These are phyloP conservation scores for Takashimella koratensis DNA, from an alignment of 1,284 basidiomycete species.

Conservation along the genomic window DNA sequence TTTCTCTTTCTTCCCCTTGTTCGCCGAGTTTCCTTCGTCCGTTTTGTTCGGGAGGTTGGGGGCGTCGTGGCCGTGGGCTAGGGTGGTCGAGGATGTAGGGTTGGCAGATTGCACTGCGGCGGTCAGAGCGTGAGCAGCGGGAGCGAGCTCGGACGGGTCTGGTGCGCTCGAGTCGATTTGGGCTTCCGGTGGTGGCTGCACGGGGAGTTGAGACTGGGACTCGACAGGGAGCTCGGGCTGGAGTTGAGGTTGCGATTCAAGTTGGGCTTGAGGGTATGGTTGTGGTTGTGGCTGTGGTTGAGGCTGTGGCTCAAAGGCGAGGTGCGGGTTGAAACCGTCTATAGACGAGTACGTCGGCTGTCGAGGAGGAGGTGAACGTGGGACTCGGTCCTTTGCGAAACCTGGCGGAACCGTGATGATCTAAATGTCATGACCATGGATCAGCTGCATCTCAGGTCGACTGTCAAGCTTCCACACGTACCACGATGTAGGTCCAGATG, in stretches of 20 bases:
- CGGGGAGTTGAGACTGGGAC: not conserved
- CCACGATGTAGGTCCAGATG: conserved; percentile 67
- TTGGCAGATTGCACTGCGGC: not conserved
- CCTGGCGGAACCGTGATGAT: conserved; percentile 64
- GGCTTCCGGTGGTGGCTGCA: not conserved
- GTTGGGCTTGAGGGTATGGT: too few relatives aligned
- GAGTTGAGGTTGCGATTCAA: too few relatives aligned
- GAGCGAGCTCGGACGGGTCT: conserved; percentile 4
- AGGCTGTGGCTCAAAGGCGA: not conserved
- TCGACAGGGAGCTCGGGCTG: not conserved
- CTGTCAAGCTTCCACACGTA: conserved; percentile 31
- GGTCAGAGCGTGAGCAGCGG: not conserved
- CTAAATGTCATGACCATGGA: conserved; percentile 29
- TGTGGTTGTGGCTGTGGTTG: too few relatives aligned
- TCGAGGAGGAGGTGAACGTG: not conserved
- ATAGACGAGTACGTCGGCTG: not conserved
- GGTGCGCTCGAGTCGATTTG: not conserved
- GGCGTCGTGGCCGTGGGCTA: not conserved
- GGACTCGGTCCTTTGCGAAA: conserved; percentile 59
- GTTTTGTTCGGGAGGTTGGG: not conserved
- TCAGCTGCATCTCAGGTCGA: not conserved
- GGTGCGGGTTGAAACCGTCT: not conserved
- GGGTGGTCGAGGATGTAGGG: not conserved
- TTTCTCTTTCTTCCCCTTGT: conserved; percentile 2
- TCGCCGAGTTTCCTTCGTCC: not conserved